These are phyloP conservation scores for Mimosa bimucronata DNA, from an alignment of 306 rosid species.

Conservation along the genomic window DNA sequence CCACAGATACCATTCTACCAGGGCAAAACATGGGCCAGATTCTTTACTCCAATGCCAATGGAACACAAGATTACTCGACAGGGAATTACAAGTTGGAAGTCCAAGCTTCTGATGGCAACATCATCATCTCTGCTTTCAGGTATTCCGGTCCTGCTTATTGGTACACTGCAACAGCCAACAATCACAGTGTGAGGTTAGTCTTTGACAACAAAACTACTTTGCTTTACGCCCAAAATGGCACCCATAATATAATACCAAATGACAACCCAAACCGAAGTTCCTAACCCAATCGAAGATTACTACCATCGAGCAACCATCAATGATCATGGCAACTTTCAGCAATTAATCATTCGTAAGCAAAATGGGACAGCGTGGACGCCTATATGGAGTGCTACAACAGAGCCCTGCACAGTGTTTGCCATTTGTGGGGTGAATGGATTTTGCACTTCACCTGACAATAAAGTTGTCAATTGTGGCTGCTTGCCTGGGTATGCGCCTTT, in stretches of 20 bases:
- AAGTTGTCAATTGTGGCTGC: conserved; percentile 28
- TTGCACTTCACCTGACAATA: conserved; percentile 40
- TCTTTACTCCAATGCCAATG: conserved; percentile 41
- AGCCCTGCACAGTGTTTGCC: conserved; percentile 44
- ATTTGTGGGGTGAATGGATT: conserved; percentile 52
- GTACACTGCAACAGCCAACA: not conserved
- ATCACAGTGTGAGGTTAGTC: conserved; percentile 22
- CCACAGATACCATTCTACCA: conserved; percentile 42
- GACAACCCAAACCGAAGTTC: not conserved
- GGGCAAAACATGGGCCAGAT: conserved; percentile 38
- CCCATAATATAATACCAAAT: not conserved
- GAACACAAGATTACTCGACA: conserved; percentile 39
- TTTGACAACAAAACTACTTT: conserved; percentile 38
- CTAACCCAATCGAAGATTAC: conserved; percentile 15
- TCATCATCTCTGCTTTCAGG: conserved; percentile 31
- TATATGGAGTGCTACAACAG: conserved; percentile 34
- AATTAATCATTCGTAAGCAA: conserved; percentile 21
- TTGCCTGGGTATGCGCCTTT: conserved; percentile 44
- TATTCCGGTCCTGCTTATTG: conserved; percentile 34
- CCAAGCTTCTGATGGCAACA: conserved; percentile 42
- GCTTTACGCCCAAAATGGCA: conserved; percentile 32
- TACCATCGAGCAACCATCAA: conserved; percentile 41
- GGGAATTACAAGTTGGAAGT: conserved; percentile 39
- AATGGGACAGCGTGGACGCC: conserved; percentile 21
- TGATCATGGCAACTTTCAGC: conserved; percentile 43